Percentiles rank a stretch among this genome's conserved stretches.
Conservation (phyloP, 768 basidiomycete species). For the Phylloporus rhodoxanthus region DNA sequence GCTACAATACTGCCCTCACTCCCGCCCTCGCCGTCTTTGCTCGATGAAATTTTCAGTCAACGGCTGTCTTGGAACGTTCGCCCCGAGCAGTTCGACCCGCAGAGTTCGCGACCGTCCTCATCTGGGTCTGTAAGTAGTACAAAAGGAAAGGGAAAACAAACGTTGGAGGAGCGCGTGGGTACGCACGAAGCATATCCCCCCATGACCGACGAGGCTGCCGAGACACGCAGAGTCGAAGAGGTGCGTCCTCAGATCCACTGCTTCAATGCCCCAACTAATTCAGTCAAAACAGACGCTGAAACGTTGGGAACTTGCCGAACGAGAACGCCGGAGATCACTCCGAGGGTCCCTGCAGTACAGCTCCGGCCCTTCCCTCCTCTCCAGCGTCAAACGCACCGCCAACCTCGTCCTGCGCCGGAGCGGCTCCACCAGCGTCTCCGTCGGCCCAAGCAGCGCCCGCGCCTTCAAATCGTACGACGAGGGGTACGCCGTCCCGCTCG, state of each 20-base stretch:
- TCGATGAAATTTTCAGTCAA: constrained; percentile 43
- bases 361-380: constrained; percentile 42
- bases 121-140: constrained; percentile 4
- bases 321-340: constrained; percentile 66
- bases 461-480: constrained; percentile 46
- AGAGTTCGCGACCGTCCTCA: constrained; percentile 17
- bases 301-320: constrained; percentile 74
- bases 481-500: constrained; percentile 42
- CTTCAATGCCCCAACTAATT: no score
- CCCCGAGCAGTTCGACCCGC: constrained; percentile 16
- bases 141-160: constrained; percentile 33
- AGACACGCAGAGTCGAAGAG: constrained; percentile 68
- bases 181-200: constrained; percentile 52
- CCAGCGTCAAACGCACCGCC: constrained; percentile 54
- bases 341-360: constrained; percentile 44
- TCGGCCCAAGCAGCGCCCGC: constrained; percentile 30
- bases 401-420: constrained; percentile 45
- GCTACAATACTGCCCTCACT: constrained; percentile 26
- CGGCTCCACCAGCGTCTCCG: constrained; percentile 27
- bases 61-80: constrained; percentile 33
- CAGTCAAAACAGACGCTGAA: constrained; percentile 55
- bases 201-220: constrained; percentile 56
- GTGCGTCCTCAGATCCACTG: constrained; percentile 34
- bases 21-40: constrained; percentile 32
- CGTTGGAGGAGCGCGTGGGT: constrained; percentile 9